Base-by-base conservation (phyloP, 257 asterid species). In the Euphrasia confusa region DNA sequence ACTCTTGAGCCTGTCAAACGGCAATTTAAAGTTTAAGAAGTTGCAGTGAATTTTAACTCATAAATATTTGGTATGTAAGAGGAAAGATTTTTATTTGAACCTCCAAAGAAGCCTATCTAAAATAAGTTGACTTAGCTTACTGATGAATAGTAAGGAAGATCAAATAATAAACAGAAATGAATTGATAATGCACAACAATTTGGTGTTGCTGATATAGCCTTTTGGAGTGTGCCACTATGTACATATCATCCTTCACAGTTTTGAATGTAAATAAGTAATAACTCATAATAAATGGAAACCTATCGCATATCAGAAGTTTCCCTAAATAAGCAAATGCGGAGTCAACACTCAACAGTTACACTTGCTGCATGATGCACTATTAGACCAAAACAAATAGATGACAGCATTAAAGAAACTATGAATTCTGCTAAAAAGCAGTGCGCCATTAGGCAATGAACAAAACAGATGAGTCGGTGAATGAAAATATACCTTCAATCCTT, bases 401-500 rank as follows among this genome's bases (percentile, higher is more conserved):
- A 53, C 61, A 54, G 55, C 76, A 63, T 28, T 1, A 37, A 56
- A 32, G 67, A 27, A 66, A 45, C 49, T 45, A 13, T 7, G 12
- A 3, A 15, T 58, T 64, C 18, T 24, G 30, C 61, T 35, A 52
- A 4, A 32, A 47, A n/a, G 18, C 35, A 58, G 39, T 35, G 49
- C 15, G 37, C 5, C 42, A 11, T 40, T 67, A 15, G 47, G 62
- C 32, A 45, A 33, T 40, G 52, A 27, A 63, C 59, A 55, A 42
- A 48, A 54, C 66, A 66, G 45, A 47, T 15, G 10, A 49, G 17
- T 15, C 10, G 18, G 68, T 17, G 48, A 44, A 58, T 4, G 26
- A 75, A 50, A 10, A 49, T 54, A 40, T 68, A 84, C 98, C 90
- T 91, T 80, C 48, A 72, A 52, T 44, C 65, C 84, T 64, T 79